Percentiles rank a stretch among this genome's conserved stretches.
These are phyloP conservation scores for Penicillium sp. DNA, from an alignment of 2,329 filamentous ascomycete genomes.

Conservation along the genomic window DNA sequence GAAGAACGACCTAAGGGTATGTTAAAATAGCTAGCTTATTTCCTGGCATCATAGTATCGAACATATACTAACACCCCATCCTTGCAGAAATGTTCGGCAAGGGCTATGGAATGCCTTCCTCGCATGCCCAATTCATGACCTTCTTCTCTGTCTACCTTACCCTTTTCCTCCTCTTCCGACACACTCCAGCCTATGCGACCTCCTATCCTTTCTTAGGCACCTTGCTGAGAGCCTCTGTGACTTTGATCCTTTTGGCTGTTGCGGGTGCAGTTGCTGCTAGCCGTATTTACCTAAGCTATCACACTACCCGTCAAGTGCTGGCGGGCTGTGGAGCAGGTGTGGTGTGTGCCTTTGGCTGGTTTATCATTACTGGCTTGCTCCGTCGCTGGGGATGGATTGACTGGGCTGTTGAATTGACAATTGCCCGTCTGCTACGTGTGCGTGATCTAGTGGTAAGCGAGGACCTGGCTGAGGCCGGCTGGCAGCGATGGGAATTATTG, in stretches of 20 bases:
- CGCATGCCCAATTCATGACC: constrained; percentile 90
- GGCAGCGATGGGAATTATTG: constrained; percentile 80
- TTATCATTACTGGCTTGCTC: constrained; percentile 65
- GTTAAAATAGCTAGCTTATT: constrained; percentile 24
- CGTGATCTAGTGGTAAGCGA: constrained; percentile 84
- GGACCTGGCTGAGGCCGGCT: constrained; percentile 86
- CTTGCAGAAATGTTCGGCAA: constrained; percentile 70
- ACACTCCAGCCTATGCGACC: constrained; percentile 57
- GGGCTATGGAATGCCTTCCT: constrained; percentile 96
- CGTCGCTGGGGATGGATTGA: constrained; percentile 68
- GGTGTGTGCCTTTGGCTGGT: constrained; percentile 75
- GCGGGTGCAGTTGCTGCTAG: constrained; percentile 75
- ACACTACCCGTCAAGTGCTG: constrained; percentile 84
- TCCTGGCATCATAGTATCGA: background rate
- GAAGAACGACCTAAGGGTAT: constrained; percentile 82
- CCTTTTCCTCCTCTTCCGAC: constrained; percentile 81
- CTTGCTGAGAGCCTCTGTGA: constrained; percentile 59
- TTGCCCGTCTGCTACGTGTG: constrained; percentile 67
- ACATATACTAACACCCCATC: background rate
- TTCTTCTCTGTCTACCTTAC: constrained; percentile 85
- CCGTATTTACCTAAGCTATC: constrained; percentile 87
- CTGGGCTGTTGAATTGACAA: constrained; percentile 67
- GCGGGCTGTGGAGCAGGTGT: constrained; percentile 72
- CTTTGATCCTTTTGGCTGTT: constrained; percentile 58
- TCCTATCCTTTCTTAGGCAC: constrained; percentile 42